Percentiles rank a stretch among this genome's conserved stretches.
Evolutionary conservation across 192 early-diverging fungal genomes (phyloP).

Genomic region (Coemansia sp.): DNA sequence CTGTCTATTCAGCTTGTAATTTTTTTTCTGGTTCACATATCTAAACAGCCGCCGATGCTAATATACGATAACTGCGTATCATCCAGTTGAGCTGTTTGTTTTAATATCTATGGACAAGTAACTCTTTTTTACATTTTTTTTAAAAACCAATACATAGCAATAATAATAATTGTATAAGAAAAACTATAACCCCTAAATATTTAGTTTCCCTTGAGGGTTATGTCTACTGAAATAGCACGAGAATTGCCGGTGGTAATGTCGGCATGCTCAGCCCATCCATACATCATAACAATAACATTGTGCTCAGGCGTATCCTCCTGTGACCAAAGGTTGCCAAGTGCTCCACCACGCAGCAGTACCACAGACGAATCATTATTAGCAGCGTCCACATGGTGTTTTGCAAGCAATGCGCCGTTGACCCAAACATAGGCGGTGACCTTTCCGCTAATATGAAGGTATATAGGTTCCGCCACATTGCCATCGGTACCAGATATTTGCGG

Average conservation of each 20-base stretch:
- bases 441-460: constrained; percentile 65
- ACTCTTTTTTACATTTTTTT: too few relatives aligned
- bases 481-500: constrained; percentile 2
- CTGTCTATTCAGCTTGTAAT: too few relatives aligned
- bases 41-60: too few relatives aligned
- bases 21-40: too few relatives aligned
- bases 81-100: too few relatives aligned
- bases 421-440: constrained; percentile 63
- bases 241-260: background rate
- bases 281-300: constrained; percentile 33
- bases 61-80: too few relatives aligned
- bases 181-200: too few relatives aligned
- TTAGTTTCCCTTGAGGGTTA: too few relatives aligned
- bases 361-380: constrained; percentile 1
- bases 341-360: constrained; percentile 24
- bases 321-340: background rate
- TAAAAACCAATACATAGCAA: too few relatives aligned
- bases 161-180: too few relatives aligned
- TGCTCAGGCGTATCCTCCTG: background rate
- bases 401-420: constrained; percentile 65
- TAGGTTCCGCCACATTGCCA: constrained; percentile 47
- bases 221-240: constrained; percentile 17
- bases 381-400: constrained; percentile 63
- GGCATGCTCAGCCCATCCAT: constrained; percentile 42
- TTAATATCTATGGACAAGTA: too few relatives aligned